phyloP scores from a whole-genome alignment of 768 basidiomycete genomes.

The Dentipellis fragilis region DNA sequence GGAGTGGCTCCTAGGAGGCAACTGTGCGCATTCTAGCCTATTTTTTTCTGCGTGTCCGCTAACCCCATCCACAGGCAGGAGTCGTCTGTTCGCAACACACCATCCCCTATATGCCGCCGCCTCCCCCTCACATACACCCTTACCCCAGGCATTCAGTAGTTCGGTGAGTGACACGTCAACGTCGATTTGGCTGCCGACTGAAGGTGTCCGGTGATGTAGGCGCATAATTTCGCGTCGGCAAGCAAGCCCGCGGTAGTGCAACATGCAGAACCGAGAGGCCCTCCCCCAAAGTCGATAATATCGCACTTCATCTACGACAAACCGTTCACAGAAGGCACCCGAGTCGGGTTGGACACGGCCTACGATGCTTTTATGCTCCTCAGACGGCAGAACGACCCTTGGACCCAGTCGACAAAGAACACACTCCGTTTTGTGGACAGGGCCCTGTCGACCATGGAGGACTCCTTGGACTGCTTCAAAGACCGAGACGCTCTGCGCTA shows the following conservation, averaged over 20 bases:
- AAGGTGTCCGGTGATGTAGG: no score
- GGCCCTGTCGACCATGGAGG: conserved; percentile 7
- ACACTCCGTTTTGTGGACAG: conserved; percentile 9
- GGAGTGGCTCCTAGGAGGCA: conserved; percentile 7
- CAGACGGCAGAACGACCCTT: no score
- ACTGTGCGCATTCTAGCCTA: conserved; percentile 2
- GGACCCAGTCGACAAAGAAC: no score
- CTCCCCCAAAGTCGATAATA: neutral
- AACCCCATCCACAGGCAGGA: neutral
- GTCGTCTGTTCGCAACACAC: neutral
- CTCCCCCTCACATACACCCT: neutral
- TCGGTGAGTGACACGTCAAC: neutral
- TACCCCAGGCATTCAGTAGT: neutral
- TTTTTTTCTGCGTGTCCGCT: neutral
- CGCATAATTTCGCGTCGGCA: no score
- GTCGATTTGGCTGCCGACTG: no score
- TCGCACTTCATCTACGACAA: conserved; percentile 8
- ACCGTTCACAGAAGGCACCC: conserved; percentile 5
- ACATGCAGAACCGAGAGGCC: no score
- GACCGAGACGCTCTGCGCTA: conserved; percentile 6
- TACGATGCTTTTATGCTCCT: no score
- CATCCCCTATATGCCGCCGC: neutral
- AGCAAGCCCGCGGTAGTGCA: no score
- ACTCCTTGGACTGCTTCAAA: neutral
- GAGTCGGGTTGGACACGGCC: no score